Base-by-base conservation (phyloP, 2,329 filamentous ascomycete species). In the Penicillium sp. region DNA sequence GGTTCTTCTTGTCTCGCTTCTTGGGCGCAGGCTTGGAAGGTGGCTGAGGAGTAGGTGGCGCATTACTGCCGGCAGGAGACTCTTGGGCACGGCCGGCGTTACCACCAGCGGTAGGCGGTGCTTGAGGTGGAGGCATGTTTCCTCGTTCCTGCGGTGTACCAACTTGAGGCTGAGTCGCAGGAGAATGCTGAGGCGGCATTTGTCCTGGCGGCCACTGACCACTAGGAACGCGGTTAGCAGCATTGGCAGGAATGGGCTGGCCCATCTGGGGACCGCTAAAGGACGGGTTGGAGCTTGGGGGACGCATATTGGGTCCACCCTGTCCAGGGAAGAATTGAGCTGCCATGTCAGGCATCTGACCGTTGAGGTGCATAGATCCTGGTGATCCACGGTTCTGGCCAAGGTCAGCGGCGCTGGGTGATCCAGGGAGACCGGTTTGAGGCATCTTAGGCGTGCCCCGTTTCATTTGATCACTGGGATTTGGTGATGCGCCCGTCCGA, bases 1-100 rank as follows among this genome's bases (percentile, higher is more conserved):
- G 79, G 59, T 83, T 81, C 64, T 83, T 83, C 7, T 74, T 73
- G 33, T 79, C 78, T 70, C 86, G 85, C 76, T 87, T 87, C 69
- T 85, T 87, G 9, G 81, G 83, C 49, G 79, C 81, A n/a, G 72
- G 78, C 67, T 79, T 88, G 68, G 81, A 82, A n/a, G 75, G 66
- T 69, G 85, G 84, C 58, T 82, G 84, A 2, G 86, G 86, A 6
- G 86, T 88, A 6, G 85, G 85, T 16, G 85, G 84, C 21, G 84
- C 83, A 54, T 77, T 74, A 19, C 66, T 64, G 44, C 68, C 71
- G n/a, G 74, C 74, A 49, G 79, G 79, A 53, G 79, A 81, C 29
- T 53, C 50, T 22, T 73, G 69, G 16, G 71, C 69, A 31, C 78
- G 75, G 49, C 75, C 76, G 49, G 72, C 68, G 55, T 71, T 76